These are phyloP conservation scores for Phytopythium sindhum DNA, from an alignment of 352 stramenopile species.

Conservation along the genomic window DNA sequence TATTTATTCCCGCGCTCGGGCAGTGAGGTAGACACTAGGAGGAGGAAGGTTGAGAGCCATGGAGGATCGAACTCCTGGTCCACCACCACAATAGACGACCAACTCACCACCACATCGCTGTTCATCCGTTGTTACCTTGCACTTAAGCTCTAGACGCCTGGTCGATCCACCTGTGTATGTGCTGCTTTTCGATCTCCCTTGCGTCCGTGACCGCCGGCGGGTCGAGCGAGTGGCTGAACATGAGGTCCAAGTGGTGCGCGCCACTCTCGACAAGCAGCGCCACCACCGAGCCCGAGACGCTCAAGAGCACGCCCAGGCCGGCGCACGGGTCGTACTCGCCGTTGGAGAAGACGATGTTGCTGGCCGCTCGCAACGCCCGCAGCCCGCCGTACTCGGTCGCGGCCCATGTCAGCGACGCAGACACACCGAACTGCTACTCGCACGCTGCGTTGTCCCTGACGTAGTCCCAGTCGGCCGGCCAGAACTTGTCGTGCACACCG, in stretches of 20 bases:
- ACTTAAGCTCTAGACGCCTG: constrained; percentile 24
- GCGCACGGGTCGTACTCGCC: constrained; percentile 86
- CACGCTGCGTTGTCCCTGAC: constrained; percentile 35
- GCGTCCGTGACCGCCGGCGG: constrained; percentile 35
- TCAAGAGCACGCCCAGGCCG: constrained; percentile 61
- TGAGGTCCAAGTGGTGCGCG: constrained; percentile 80
- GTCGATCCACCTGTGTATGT: constrained; percentile 59
- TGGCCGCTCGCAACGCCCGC: constrained; percentile 27
- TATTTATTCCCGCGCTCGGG: constrained; percentile 5
- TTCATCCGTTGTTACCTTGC: constrained; percentile 6
- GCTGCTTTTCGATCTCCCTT: constrained; percentile 36
- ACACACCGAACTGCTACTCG: constrained; percentile 34
- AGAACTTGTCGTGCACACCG: constrained; percentile 76
- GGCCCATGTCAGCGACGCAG: constrained; percentile 31
- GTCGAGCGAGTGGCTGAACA: constrained; percentile 72
- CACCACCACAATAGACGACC: neutral
- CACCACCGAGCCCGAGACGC: constrained; percentile 46
- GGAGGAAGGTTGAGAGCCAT: too few relatives aligned
- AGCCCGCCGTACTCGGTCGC: constrained; percentile 41
- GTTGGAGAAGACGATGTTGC: constrained; percentile 92
- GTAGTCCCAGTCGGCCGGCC: constrained; percentile 27
- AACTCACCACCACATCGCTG: constrained; percentile 3
- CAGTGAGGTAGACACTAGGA: too few relatives aligned
- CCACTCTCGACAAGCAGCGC: constrained; percentile 40
- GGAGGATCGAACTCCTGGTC: constrained; percentile 2